Percentiles rank a stretch among this genome's conserved stretches.
Evolutionary conservation across 2,329 filamentous ascomycete genomes (phyloP).

Genomic region (Alternaria viburni): DNA sequence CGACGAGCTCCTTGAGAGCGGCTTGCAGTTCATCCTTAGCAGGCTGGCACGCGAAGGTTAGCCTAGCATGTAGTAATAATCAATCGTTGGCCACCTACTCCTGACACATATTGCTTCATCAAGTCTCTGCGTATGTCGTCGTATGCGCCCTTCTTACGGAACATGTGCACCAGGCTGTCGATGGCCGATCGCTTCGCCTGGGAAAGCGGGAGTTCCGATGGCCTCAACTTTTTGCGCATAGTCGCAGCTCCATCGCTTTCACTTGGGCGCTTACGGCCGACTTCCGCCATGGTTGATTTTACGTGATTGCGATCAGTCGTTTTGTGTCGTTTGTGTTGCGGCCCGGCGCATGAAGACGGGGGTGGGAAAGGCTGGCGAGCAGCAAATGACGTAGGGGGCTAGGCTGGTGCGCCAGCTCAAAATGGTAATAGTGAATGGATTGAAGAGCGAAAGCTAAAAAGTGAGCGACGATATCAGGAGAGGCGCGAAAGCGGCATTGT

Average conservation of each 20-base stretch:
- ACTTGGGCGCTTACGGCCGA: constrained; percentile 39
- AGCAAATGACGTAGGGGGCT: constrained; percentile 6
- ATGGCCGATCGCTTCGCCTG: constrained; percentile 76
- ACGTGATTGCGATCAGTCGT: constrained; percentile 5
- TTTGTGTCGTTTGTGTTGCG: background rate
- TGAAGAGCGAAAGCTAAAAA: constrained; percentile 1
- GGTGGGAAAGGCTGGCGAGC: background rate
- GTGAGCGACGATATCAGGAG: constrained; percentile 2
- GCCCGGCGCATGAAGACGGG: constrained; percentile 4
- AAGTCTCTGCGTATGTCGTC: constrained; percentile 78
- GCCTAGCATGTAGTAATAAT: constrained; percentile 21
- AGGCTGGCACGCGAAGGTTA: constrained; percentile 56
- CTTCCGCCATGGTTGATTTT: constrained; percentile 38
- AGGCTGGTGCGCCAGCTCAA: background rate
- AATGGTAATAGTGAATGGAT: constrained; percentile 6
- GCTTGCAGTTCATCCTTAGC: constrained; percentile 72
- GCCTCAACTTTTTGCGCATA: constrained; percentile 68
- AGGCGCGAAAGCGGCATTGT: constrained; percentile 3
- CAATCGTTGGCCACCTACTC: constrained; percentile 58
- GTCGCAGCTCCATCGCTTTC: constrained; percentile 38
- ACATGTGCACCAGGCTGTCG: constrained; percentile 76
- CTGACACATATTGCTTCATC: constrained; percentile 75
- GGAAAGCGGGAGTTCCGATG: constrained; percentile 75
- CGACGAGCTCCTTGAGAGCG: constrained; percentile 72
- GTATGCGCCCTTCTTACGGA: constrained; percentile 87